Evolutionary conservation across 2,329 filamentous ascomycete genomes (phyloP), one percentile per base, ranked within the genome.

Genomic region (Tolypocladium amazonense): DNA sequence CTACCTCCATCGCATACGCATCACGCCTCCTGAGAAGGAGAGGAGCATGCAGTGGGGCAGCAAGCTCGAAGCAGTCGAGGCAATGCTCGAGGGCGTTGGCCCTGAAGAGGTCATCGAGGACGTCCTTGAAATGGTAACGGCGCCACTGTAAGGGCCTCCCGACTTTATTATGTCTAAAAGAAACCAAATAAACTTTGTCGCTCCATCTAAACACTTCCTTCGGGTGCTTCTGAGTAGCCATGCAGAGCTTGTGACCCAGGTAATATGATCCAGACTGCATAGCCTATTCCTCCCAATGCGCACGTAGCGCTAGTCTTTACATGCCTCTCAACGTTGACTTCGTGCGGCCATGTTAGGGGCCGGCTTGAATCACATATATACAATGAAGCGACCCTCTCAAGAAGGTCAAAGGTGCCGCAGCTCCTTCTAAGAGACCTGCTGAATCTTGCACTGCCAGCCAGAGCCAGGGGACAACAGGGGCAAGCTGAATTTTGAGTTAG

Each of bases 41-140:
- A 81, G 92, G 56, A 97, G 92, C 71, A 82, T 96, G 77, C 90
- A 96, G 71, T 99, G 95, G 86, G 94, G 94, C 0, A 97, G 93
- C 71, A 86, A 88, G 58, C 65, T 88, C 0, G 79, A 81, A 37
- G 88, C 89, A 4, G 84, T 97, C 1, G 79, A 82, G 63, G 79
- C 81, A 20, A 65, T 92, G 56, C 74, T 97, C 2, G 83, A 88
- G 38, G 82, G 77, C 7, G 70, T 87, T 12, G 80, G 80, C 0
- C 78, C 84, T 0, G 84, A 87, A 64, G 81, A 85, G 50, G 80
- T 89, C 3, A 79, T 89, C 45, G 85, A 88, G 61, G 84, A 88
- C 66, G 84, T 88, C 3, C 68, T 88, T 58, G 77, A 72, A 9
- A 76, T 79, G 67, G 83, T 88, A 11, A 78, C 78, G 41, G 80